Percentiles rank a stretch among this genome's conserved stretches.
phyloP scores from a whole-genome alignment of 495 filamentous ascomycete genomes.

The Talaromyces wortmannii region DNA sequence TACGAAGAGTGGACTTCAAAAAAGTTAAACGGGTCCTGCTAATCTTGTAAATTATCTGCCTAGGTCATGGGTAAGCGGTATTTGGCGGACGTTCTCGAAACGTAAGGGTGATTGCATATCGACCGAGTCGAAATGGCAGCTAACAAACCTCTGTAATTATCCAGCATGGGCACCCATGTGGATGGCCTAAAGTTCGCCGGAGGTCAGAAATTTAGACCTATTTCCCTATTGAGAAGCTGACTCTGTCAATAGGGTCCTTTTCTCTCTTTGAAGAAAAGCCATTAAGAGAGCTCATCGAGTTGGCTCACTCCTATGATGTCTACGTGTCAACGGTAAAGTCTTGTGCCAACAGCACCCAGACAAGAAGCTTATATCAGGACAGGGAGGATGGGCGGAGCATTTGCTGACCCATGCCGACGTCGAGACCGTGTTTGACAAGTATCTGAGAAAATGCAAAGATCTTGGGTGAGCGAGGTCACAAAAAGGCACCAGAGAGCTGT shows the following conservation, averaged over 20 bases:
- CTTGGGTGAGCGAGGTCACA: conserved; percentile 25
- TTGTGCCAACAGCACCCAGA: neutral
- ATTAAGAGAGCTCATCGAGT: conserved; percentile 43
- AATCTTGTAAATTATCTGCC: neutral
- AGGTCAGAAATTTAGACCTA: conserved; percentile 15
- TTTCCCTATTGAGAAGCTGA: neutral
- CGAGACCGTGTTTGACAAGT: conserved; percentile 39
- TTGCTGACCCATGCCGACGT: conserved; percentile 42
- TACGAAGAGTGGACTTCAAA: conserved; percentile 9
- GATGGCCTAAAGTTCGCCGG: conserved; percentile 54
- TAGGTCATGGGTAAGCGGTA: conserved; percentile 47
- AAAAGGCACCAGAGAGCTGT: neutral
- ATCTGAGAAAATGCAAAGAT: conserved; percentile 43
- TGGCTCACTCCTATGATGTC: conserved; percentile 44
- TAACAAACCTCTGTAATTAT: neutral
- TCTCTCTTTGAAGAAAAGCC: conserved; percentile 41
- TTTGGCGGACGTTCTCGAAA: conserved; percentile 45
- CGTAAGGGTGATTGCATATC: conserved; percentile 15
- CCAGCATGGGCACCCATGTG: conserved; percentile 45
- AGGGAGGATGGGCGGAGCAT: conserved; percentile 52
- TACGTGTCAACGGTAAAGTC: conserved; percentile 44
- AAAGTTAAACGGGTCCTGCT: neutral
- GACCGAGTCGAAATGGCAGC: neutral
- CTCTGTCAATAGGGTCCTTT: conserved; percentile 34
- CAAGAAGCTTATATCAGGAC: neutral